A percentile compares a stretch with the other conserved stretches of the same genome.
Conservation (phyloP, 2,329 filamentous ascomycete species). For the Onygena corvina region DNA sequence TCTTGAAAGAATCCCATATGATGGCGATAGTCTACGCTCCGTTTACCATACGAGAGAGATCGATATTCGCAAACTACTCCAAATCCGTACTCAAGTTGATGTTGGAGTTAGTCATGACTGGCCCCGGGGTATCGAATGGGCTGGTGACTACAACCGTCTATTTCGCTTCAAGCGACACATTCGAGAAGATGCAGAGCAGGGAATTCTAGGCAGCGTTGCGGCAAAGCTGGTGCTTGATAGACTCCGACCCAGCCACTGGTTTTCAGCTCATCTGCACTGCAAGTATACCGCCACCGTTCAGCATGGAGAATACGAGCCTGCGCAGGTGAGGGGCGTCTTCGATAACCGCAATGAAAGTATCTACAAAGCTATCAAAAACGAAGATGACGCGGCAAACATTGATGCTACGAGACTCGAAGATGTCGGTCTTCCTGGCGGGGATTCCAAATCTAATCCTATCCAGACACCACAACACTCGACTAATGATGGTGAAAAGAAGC, state of each 20-base stretch:
- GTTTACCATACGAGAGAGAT: conserved; percentile 86
- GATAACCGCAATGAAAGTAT: background rate
- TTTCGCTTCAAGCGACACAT: conserved; percentile 67
- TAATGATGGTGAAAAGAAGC: conserved; percentile 16
- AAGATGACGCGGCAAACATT: background rate
- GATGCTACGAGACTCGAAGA: background rate
- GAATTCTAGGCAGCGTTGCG: conserved; percentile 65
- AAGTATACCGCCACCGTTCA: conserved; percentile 55
- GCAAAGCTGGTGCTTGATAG: conserved; percentile 70
- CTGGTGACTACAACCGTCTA: conserved; percentile 56
- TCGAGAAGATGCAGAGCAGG: conserved; percentile 59
- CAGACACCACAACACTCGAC: background rate
- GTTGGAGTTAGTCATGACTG: conserved; percentile 91
- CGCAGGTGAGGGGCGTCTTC: background rate
- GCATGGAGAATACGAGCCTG: conserved; percentile 9
- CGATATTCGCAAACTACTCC: conserved; percentile 79
- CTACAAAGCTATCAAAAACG: background rate
- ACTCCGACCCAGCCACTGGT: conserved; percentile 76
- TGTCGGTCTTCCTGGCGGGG: background rate
- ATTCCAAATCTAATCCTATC: background rate
- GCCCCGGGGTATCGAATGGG: conserved; percentile 71
- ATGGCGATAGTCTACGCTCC: conserved; percentile 58
- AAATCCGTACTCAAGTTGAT: conserved; percentile 77
- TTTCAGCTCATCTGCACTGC: conserved; percentile 83
- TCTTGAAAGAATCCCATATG: conserved; percentile 76